A percentile compares a stretch with the other conserved stretches of the same genome.
Evolutionary conservation across 805 yeast species (phyloP).

Genomic region (Candida maris): DNA sequence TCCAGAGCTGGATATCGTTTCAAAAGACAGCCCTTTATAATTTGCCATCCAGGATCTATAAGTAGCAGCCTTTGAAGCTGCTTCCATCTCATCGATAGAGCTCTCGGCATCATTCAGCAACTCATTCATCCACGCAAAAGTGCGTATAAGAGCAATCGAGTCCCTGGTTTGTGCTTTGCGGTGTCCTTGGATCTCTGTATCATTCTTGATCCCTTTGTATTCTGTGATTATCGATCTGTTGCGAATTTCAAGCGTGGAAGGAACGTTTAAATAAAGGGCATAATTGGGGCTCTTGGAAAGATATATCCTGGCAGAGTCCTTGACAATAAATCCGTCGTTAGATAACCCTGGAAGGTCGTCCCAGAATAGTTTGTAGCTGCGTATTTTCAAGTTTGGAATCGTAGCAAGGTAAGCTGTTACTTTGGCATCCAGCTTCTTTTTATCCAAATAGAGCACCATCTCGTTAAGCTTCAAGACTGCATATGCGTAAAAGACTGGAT

Average conservation of each 20-base stretch:
- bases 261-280: conserved; percentile 25
- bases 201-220: conserved; percentile 74
- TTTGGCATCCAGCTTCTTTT: conserved; percentile 34
- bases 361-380: conserved; percentile 58
- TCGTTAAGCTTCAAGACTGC: conserved; percentile 40
- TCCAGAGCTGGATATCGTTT: conserved; percentile 74
- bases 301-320: conserved; percentile 10
- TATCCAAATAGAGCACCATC: conserved; percentile 39
- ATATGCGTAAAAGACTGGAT: conserved; percentile 83
- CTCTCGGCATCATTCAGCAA: conserved; percentile 30
- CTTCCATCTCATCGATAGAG: conserved; percentile 55
- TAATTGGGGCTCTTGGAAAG: conserved; percentile 27
- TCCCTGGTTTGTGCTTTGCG: conserved; percentile 77
- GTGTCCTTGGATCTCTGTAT: conserved; percentile 67
- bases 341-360: conserved; percentile 39
- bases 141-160: conserved; percentile 70
- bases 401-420: conserved; percentile 16
- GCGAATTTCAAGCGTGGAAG: conserved; percentile 19
- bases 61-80: conserved; percentile 48
- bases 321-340: background rate
- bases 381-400: conserved; percentile 35
- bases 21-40: conserved; percentile 69
- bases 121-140: conserved; percentile 79
- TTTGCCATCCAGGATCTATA: conserved; percentile 40
- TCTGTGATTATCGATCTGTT: conserved; percentile 41